These are phyloP conservation scores for Musa beccarii DNA, from an alignment of 176 grass and related monocot species.

Conservation along the genomic window DNA sequence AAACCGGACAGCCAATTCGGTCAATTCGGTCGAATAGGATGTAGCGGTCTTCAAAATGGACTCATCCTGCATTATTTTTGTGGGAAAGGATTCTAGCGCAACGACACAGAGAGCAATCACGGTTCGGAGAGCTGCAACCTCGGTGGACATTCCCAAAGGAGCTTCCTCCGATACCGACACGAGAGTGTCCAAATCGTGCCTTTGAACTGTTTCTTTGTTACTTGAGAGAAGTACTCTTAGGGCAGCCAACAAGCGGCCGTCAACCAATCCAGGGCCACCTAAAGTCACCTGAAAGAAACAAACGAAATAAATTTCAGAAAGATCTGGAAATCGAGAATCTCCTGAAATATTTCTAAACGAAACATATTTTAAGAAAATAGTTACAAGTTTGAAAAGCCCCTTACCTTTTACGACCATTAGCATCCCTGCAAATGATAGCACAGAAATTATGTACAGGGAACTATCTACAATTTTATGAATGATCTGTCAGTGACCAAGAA, in stretches of 20 bases:
- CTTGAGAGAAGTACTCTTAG: conserved; percentile 47
- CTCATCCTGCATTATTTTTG: conserved; percentile 94
- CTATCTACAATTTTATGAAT: not conserved
- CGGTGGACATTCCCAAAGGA: conserved; percentile 43
- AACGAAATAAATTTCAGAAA: not conserved
- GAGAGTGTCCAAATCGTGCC: conserved; percentile 48
- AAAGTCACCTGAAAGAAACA: conserved; percentile 44
- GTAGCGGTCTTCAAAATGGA: conserved; percentile 39
- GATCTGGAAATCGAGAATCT: not conserved
- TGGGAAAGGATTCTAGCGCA: conserved; percentile 75
- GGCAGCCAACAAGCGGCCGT: conserved; percentile 80
- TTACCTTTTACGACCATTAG: not conserved
- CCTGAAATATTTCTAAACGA: not conserved
- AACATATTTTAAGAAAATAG: not conserved
- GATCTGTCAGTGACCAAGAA: not conserved
- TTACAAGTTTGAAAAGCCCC: not conserved
- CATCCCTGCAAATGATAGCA: not conserved
- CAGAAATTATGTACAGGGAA: not conserved
- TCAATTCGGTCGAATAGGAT: conserved; percentile 48
- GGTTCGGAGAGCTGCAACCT: conserved; percentile 54
- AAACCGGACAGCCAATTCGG: conserved; percentile 63
- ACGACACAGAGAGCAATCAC: conserved; percentile 61
- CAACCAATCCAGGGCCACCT: conserved; percentile 57
- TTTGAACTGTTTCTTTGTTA: conserved; percentile 35
- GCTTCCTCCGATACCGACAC: conserved; percentile 39